Percentiles rank a stretch among this genome's conserved stretches.
Conservation (phyloP, 1,139 yeast species). For the Magnusiomyces suaveolens region DNA sequence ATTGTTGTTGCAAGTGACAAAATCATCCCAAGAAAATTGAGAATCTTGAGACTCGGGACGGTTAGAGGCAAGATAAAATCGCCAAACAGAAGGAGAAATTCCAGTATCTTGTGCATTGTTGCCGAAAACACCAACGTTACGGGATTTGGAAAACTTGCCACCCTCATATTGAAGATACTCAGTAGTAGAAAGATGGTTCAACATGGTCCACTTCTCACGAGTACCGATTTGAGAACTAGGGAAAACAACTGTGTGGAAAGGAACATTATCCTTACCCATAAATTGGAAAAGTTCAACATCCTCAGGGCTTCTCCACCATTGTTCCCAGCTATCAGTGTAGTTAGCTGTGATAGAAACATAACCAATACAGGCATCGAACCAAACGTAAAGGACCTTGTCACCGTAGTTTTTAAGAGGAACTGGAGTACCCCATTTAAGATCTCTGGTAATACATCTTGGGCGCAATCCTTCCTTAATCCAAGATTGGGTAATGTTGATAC, state of each 20-base stretch:
- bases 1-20: constrained; percentile 84
- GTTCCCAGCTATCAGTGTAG: constrained; percentile 72
- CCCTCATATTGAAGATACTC: constrained; percentile 96
- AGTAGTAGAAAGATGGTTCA: constrained; percentile 85
- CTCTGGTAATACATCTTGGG: constrained; percentile 95
- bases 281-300: constrained; percentile 81
- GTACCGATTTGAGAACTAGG: constrained; percentile 91
- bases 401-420: constrained; percentile 74
- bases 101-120: constrained; percentile 94
- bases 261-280: constrained; percentile 99
- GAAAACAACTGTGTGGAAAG: constrained; percentile 97
- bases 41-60: constrained; percentile 96
- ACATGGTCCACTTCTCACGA: constrained; percentile 76
- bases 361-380: constrained; percentile 98
- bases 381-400: constrained; percentile 87
- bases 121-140: constrained; percentile 97
- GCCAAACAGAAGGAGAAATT: constrained; percentile 86
- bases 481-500: constrained; percentile 74
- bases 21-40: constrained; percentile 94
- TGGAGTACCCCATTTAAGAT: constrained; percentile 96
- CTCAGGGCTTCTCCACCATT: constrained; percentile 91
- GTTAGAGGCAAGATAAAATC: constrained; percentile 84
- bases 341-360: constrained; percentile 93
- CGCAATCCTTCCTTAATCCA: constrained; percentile 92
- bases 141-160: constrained; percentile 92